Evolutionary conservation across 179 eudicot species (phyloP), one percentile per base, ranked within the genome.

Genomic region (Beta corolliflora): DNA sequence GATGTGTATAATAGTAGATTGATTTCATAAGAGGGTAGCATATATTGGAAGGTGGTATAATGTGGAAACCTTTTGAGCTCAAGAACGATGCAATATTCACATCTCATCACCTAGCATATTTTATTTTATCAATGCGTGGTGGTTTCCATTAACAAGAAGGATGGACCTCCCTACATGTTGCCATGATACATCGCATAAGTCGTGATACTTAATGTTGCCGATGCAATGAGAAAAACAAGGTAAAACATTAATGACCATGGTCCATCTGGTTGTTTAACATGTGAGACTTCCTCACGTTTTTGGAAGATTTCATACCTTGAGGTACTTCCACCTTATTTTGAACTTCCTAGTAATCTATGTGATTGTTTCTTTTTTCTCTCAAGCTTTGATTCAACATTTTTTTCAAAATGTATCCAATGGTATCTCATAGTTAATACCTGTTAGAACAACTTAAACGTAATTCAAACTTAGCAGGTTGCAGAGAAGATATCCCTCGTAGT

Each of bases 141-240:
- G 6, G 16, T 80, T 81, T 60, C 36, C 66, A 41, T 71, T 73
- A 48, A 31, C 91, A 94, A 97, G 98, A 93, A 86, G 97, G 97
- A 59, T 94, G 99, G 99, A 93, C 97, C 54, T 97, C 98, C 10
- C 85, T 96, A 83, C 99, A 96, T 81, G 85, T 96, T 75, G 97
- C 99, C 65, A 85, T 94, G 87, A 90, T 91, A 93, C 83, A 88
- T 94, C 55, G 88, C 90, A 64, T 94, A 96, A 88, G 77, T 94
- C 29, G 73, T 83, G 94, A 85, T 79, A 94, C 77, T 80, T 94
- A 88, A 91, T 82, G 97, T 97, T 77, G 99, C 99, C 36, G 99
- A 96, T 83, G 85, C 78, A 65, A 83, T 77, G 55, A 94, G 96
- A 83, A 92, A 87, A 88, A 96, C 78, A 87, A 91, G 94, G 99